Conservation (phyloP, 495 filamentous ascomycete species). For the Terfezia boudieri region DNA sequence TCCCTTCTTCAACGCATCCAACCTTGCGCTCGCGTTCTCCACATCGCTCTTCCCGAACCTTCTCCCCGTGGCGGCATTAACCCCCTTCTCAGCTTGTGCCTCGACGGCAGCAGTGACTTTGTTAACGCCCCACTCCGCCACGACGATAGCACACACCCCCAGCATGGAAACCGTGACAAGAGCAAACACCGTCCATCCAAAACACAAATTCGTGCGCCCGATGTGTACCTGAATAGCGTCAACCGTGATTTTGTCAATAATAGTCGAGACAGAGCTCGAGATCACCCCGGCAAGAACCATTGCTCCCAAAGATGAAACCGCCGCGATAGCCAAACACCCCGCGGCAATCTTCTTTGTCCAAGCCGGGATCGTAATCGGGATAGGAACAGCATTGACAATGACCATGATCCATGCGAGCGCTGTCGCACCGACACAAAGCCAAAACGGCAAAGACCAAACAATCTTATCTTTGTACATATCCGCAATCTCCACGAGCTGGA, state of each 20-base stretch:
- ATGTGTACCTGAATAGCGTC: conserved; percentile 8
- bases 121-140: conserved; percentile 8
- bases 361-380: conserved; percentile 9
- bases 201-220: conserved; percentile 4
- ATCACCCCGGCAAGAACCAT: conserved; percentile 13
- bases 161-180: conserved; percentile 4
- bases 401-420: conserved; percentile 7
- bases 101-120: background rate
- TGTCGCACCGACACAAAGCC: conserved; percentile 5
- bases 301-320: conserved; percentile 7
- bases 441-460: conserved; percentile 8
- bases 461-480: conserved; percentile 14
- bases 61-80: too few relatives aligned
- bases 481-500: conserved; percentile 11
- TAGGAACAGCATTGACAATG: conserved; percentile 2
- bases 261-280: conserved; percentile 12
- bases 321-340: background rate
- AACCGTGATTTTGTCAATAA: conserved; percentile 12
- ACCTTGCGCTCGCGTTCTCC: too few relatives aligned
- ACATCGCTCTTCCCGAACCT: too few relatives aligned
- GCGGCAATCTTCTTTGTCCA: conserved; percentile 13
- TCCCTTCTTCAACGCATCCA: too few relatives aligned
- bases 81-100: too few relatives aligned
- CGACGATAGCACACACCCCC: conserved; percentile 4
- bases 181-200: conserved; percentile 13